A percentile compares a stretch with the other conserved stretches of the same genome.
These are phyloP conservation scores for Diaporthe sp. DNA, from an alignment of 2,329 filamentous ascomycete genomes.

Conservation along the genomic window DNA sequence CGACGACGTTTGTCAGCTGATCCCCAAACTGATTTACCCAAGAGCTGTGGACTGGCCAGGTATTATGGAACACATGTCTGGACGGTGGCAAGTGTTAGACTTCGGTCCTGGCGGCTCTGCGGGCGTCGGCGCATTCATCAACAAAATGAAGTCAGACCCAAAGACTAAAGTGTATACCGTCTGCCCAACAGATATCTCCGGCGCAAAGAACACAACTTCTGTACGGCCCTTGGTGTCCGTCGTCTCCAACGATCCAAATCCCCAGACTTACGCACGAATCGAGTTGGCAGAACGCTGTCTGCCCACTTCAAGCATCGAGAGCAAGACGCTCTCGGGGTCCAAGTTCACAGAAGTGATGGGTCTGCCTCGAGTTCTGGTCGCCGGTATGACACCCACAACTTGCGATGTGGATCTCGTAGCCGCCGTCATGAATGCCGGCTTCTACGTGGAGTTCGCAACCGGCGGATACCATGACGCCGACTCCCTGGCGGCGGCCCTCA, in stretches of 20 bases:
- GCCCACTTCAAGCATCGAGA: constrained; percentile 76
- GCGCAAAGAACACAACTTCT: neutral
- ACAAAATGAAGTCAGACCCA: constrained; percentile 98
- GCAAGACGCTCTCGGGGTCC: constrained; percentile 18
- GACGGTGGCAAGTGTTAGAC: constrained; percentile 89
- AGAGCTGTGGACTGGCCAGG: constrained; percentile 97
- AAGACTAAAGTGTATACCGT: neutral
- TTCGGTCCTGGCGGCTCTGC: constrained; percentile 98
- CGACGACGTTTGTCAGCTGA: constrained; percentile 84
- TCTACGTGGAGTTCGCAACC: constrained; percentile 51
- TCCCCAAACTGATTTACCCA: constrained; percentile 93
- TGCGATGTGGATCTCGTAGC: constrained; percentile 63
- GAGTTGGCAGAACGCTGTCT: constrained; percentile 93
- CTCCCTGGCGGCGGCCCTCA: constrained; percentile 58
- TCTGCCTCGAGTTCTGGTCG: constrained; percentile 59
- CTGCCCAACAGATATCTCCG: neutral
- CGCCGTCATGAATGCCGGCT: constrained; percentile 65
- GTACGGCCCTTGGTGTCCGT: neutral
- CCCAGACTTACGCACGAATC: constrained; percentile 50
- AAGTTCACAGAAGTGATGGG: constrained; percentile 59
- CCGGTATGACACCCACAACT: constrained; percentile 62
- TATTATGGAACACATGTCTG: constrained; percentile 89
- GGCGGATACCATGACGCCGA: constrained; percentile 62
- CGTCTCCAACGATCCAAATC: constrained; percentile 4
- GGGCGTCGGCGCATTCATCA: constrained; percentile 93